Base-by-base conservation (phyloP, 495 filamentous ascomycete genomes). In the Aspergillus leporis region DNA sequence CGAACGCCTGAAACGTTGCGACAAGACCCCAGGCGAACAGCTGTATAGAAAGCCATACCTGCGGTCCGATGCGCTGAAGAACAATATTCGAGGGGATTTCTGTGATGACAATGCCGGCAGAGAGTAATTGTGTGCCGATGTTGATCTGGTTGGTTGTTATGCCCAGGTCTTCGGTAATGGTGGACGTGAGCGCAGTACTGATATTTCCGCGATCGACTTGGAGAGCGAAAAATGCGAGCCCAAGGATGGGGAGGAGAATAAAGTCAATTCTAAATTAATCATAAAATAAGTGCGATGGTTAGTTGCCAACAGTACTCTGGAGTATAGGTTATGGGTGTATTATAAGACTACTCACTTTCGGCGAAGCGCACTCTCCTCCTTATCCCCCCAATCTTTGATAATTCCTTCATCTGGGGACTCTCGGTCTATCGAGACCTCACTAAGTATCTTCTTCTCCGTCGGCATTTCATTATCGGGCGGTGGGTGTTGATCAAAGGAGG, bases 141-240 rank as follows among this genome's bases (percentile, higher is more conserved):
- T 87, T 87, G 60, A 86, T 75, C 66, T 86, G 80, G 55, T 82
- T 80, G 5, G 81, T 82, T 4, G 71, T 80, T 60, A 87, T 81
- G 18, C 73, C 68, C 12, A 85, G 70, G 54, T 86, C 84, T 23
- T 72, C 52, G 2, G 79, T 78, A 58, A 86, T 81, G 52, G 71
- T 75, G 10, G 71, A 77, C 16, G 83, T 85, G 19, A 81, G 52
- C 6, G 75, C 77, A 38, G 69, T 78, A 56, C 77, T 76, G 62
- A 82, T 80, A 50, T 82, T 82, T 3, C 75, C 78, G 7, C 81
- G 72, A 57, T 85, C 83, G 45, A 85, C 67, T 50, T 85, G 82
- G 6, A 85, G 60, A n/a, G 79, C 67, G 62, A 87, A 87, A 56
- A 88, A 83, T 7, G 80, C 82, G 13, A 86, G 61, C 5, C 77